phyloP scores from a whole-genome alignment of 768 basidiomycete species.

The Tulasnella sp. region DNA sequence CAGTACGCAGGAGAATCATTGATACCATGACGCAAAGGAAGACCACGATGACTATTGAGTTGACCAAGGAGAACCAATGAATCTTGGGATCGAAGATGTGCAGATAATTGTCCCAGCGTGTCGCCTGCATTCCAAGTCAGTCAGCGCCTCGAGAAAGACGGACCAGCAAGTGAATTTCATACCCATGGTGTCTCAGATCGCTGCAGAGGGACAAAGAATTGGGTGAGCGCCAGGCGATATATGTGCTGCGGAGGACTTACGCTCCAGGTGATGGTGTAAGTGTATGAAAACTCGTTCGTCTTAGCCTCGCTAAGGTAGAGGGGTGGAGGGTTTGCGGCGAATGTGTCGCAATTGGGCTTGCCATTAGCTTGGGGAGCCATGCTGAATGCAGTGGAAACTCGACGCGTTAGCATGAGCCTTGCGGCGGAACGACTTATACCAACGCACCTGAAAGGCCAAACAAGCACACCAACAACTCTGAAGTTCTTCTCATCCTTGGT shows the following conservation, averaged over 20 bases:
- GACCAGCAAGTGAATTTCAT: slow-evolving; percentile 13
- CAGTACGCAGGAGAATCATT: slow-evolving; percentile 76
- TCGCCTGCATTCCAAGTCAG: slow-evolving; percentile 45
- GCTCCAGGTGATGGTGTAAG: slow-evolving; percentile 81
- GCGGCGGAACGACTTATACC: background rate
- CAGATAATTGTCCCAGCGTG: slow-evolving; percentile 93
- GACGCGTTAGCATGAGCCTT: background rate
- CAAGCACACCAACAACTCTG: slow-evolving; percentile 85
- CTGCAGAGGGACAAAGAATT: slow-evolving; percentile 29
- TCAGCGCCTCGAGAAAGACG: background rate
- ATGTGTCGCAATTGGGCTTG: slow-evolving; percentile 40
- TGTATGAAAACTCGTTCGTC: slow-evolving; percentile 61
- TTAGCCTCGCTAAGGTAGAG: slow-evolving; percentile 51
- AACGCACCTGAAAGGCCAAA: slow-evolving; percentile 55
- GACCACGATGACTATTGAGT: slow-evolving; percentile 81
- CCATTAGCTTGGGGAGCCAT: slow-evolving; percentile 49
- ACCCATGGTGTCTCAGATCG: slow-evolving; percentile 82
- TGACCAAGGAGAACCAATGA: slow-evolving; percentile 93
- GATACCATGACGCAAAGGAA: slow-evolving; percentile 91
- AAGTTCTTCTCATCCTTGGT: slow-evolving; percentile 52
- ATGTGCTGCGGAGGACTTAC: slow-evolving; percentile 43
- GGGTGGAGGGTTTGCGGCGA: slow-evolving; percentile 27
- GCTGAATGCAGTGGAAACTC: slow-evolving; percentile 31
- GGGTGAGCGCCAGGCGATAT: background rate
- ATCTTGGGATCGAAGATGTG: slow-evolving; percentile 89